These are phyloP conservation scores for Dentipellis fragilis DNA, from an alignment of 768 basidiomycete species.

Conservation along the genomic window DNA sequence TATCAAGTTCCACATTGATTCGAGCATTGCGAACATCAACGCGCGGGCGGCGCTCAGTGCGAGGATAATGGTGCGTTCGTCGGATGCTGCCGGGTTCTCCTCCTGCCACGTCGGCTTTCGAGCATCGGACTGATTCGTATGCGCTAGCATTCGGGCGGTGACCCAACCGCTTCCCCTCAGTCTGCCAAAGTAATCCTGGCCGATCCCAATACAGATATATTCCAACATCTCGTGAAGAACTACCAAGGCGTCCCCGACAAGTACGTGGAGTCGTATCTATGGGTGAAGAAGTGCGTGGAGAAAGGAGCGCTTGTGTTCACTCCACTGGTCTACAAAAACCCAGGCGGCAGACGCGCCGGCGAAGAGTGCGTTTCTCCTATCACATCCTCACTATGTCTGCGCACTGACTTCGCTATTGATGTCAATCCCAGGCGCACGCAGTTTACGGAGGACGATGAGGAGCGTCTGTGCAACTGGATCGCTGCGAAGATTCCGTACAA, in stretches of 20 bases:
- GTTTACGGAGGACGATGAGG: conserved; percentile 71
- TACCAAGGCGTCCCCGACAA: conserved; percentile 64
- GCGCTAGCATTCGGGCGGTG: conserved; percentile 68
- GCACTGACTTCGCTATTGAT: not conserved
- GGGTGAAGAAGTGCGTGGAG: conserved; percentile 80
- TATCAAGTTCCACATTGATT: conserved; percentile 72
- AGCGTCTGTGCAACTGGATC: conserved; percentile 68
- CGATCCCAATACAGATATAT: conserved; percentile 70
- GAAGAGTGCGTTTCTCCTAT: conserved; percentile 52
- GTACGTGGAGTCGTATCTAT: conserved; percentile 71
- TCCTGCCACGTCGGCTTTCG: not conserved
- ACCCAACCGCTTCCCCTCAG: conserved; percentile 60
- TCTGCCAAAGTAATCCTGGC: conserved; percentile 70
- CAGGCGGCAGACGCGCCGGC: conserved; percentile 69
- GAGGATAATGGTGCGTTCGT: conserved; percentile 52
- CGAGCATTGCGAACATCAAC: conserved; percentile 72
- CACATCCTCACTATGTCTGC: not conserved
- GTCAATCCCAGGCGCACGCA: conserved; percentile 50
- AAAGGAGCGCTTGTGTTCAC: conserved; percentile 56
- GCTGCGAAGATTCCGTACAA: conserved; percentile 78
- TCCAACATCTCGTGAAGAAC: conserved; percentile 60
- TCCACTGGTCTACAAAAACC: conserved; percentile 74
- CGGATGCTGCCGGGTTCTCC: not conserved
- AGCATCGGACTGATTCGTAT: not conserved
- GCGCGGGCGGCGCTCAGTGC: conserved; percentile 55